Percentiles rank a stretch among this genome's conserved stretches.
Conservation (phyloP, 371 early-diverging fungal genomes). For the Paramicrosporidium saccamoebae region DNA sequence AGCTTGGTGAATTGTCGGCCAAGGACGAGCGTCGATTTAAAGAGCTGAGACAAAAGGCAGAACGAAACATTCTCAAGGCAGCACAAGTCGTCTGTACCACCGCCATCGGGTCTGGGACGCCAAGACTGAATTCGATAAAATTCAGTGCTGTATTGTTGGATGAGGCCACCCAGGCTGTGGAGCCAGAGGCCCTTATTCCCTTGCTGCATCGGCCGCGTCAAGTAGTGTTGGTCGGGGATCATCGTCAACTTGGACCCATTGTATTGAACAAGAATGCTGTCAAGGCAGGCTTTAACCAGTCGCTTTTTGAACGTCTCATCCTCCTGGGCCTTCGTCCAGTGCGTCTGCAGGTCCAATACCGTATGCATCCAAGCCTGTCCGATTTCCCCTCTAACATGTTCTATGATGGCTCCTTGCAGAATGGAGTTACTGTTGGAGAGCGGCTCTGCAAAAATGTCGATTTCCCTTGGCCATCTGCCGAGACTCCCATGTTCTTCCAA, state of each 20-base stretch:
- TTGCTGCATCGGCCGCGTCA: conserved; percentile 76
- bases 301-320: conserved; percentile 83
- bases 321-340: conserved; percentile 66
- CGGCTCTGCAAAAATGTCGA: conserved; percentile 50
- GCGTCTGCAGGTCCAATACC: conserved; percentile 86
- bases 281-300: conserved; percentile 68
- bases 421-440: conserved; percentile 69
- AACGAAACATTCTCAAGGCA: conserved; percentile 52
- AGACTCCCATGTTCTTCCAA: conserved; percentile 81
- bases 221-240: conserved; percentile 91
- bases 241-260: conserved; percentile 93
- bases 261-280: conserved; percentile 89
- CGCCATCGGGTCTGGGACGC: conserved; percentile 90
- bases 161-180: conserved; percentile 90
- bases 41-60: conserved; percentile 32
- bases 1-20: conserved; percentile 56
- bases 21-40: conserved; percentile 53
- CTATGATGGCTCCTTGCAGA: conserved; percentile 85
- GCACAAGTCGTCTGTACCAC: conserved; percentile 95
- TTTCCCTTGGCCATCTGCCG: conserved; percentile 80
- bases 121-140: conserved; percentile 39
- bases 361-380: conserved; percentile 91
- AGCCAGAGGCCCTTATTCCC: conserved; percentile 91
- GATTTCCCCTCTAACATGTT: conserved; percentile 96
- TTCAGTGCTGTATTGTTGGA: conserved; percentile 89